Conservation (phyloP, 1,284 basidiomycete species). For the Chondrostereum purpureum region DNA sequence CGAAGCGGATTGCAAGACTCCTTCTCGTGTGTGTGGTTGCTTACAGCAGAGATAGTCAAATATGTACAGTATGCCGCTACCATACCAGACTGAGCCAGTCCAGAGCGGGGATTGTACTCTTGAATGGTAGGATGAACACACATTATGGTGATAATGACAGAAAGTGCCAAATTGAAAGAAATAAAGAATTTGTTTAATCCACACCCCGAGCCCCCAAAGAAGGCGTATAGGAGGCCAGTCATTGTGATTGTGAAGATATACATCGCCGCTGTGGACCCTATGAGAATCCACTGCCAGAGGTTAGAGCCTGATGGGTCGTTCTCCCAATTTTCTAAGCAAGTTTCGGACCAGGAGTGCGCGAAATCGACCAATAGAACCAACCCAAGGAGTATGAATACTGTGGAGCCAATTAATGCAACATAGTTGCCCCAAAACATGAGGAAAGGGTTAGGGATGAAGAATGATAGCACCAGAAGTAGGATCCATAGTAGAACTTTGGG, state of each 20-base stretch:
- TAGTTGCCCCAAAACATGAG: slow-evolving; percentile 98
- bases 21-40: slow-evolving; percentile 84
- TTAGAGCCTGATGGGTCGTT: slow-evolving; percentile 67
- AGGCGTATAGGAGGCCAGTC: slow-evolving; percentile 85
- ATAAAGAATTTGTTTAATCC: slow-evolving; percentile 93
- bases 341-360: slow-evolving; percentile 97
- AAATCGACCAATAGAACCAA: slow-evolving; percentile 98
- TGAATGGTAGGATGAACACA: slow-evolving; percentile 87
- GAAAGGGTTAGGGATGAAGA: slow-evolving; percentile 92
- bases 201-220: slow-evolving; percentile 86
- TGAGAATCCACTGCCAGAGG: slow-evolving; percentile 94
- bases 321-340: slow-evolving; percentile 94
- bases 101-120: slow-evolving; percentile 90
- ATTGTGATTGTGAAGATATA: slow-evolving; percentile 80
- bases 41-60: slow-evolving; percentile 89
- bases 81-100: slow-evolving; percentile 93
- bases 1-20: slow-evolving; percentile 85
- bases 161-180: slow-evolving; percentile 84
- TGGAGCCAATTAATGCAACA: slow-evolving; percentile 84
- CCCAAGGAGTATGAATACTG: slow-evolving; percentile 92
- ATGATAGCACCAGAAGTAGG: slow-evolving; percentile 70
- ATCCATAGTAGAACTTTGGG: slow-evolving; percentile 90
- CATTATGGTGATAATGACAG: slow-evolving; percentile 75
- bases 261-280: slow-evolving; percentile 88
- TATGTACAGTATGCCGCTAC: slow-evolving; percentile 98